Evolutionary conservation across 257 asterid genomes (phyloP), one percentile per base, ranked within the genome.

Genomic region (Oldenlandia corymbosa): DNA sequence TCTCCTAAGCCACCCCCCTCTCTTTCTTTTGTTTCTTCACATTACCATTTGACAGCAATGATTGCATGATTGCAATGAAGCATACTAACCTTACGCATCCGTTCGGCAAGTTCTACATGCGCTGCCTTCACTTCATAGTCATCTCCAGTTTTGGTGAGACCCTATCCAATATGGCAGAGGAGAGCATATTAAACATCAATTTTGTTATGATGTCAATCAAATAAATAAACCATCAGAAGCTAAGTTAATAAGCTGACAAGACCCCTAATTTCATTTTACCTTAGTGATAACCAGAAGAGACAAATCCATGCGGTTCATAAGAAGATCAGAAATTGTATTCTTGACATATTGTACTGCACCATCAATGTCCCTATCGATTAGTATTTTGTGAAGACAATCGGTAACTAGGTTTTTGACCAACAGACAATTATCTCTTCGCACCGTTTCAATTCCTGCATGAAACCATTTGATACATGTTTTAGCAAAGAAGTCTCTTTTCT

Each of bases 91-190:
- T 93, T 93, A 58, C 97, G 99, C 99, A 93, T 87, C 65, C 99
- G 85, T 73, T 93, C 99, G 3, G 99, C 99, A 65, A 93, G 95
- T 77, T 90, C 99, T 71, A 87, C 97, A 68, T 93, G 99, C 60
- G 97, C 99, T 65, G 99, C 70, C 81, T 93, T 93, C 55, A 93
- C 99, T 84, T 87, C 99, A 80, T 93, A 93, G 80, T 87, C 90
- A 50, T 93, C 95, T 77, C 99, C 99, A 18, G 88, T 87, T 84
- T 93, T 93, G 21, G 99, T 93, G 62, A 93, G 95, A 75, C 99
- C 99, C 99, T 92, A 53, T 62, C 45, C 31, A 45, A 61, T 62
- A 43, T 31, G 41, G 28, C 7, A 46, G 54, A 60, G 53, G 41
- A 43, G 17, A 45, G 53, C 10, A 62, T 43, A 62, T 28, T 20